Conservation (phyloP, 2,329 filamentous ascomycete genomes). For the Stachybotrys chartarum region DNA sequence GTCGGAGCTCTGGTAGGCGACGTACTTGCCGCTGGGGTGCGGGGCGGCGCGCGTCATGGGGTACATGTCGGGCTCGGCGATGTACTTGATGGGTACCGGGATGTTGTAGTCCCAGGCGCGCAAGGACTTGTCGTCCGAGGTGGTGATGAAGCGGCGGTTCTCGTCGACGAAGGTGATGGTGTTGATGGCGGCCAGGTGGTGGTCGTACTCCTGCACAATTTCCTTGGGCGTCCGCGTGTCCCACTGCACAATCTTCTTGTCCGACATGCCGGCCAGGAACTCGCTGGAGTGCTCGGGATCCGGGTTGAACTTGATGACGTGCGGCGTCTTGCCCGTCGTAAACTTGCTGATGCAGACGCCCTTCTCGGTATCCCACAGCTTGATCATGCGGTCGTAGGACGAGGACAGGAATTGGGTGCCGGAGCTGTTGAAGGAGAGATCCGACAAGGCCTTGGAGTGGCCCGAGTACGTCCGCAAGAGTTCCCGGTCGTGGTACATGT, state of each 20-base stretch:
- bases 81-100: constrained; percentile 96
- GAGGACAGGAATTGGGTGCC: constrained; percentile 85
- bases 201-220: constrained; percentile 94
- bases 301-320: constrained; percentile 91
- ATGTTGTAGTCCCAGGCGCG: constrained; percentile 98
- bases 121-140: constrained; percentile 92
- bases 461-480: constrained; percentile 86
- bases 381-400: constrained; percentile 92
- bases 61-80: constrained; percentile 97
- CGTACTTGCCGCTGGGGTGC: constrained; percentile 88
- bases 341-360: constrained; percentile 83
- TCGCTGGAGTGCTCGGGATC: constrained; percentile 70
- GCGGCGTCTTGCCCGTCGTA: constrained; percentile 88
- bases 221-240: constrained; percentile 73
- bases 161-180: constrained; percentile 95
- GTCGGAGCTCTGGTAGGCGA: constrained; percentile 87
- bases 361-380: constrained; percentile 97
- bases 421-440: constrained; percentile 76
- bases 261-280: constrained; percentile 93
- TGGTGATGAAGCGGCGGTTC: constrained; percentile 93
- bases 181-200: constrained; percentile 96
- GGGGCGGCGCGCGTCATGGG: constrained; percentile 78
- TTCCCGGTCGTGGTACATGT: constrained; percentile 84
- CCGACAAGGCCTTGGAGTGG: constrained; percentile 83
- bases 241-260: constrained; percentile 98